Percentiles rank a stretch among this genome's conserved stretches.
phyloP scores from a whole-genome alignment of 1,284 basidiomycete species.

The Schizophyllum commune region DNA sequence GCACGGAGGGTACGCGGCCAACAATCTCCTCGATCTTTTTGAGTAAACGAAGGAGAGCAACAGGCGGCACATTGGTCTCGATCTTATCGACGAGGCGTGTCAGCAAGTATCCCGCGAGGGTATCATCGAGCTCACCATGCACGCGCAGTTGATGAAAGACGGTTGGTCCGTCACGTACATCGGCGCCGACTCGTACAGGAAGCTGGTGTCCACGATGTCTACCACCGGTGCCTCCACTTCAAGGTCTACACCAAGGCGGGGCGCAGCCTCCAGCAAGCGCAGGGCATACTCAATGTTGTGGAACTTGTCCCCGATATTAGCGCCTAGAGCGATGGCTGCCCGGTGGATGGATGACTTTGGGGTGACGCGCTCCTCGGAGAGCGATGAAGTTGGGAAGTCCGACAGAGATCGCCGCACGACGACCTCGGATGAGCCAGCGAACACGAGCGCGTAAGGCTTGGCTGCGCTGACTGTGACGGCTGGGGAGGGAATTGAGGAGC shows the following conservation, averaged over 20 bases:
- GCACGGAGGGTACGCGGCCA: conserved; percentile 76
- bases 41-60: conserved; percentile 54
- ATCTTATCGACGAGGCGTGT: conserved; percentile 36
- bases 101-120: neutral
- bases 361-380: neutral
- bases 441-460: conserved; percentile 74
- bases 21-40: conserved; percentile 74
- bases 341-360: conserved; percentile 17
- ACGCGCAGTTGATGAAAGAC: conserved; percentile 85
- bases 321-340: conserved; percentile 78
- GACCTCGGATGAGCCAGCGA: conserved; percentile 58
- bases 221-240: neutral
- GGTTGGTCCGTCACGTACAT: conserved; percentile 96
- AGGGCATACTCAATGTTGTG: conserved; percentile 79
- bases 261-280: conserved; percentile 44
- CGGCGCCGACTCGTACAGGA: conserved; percentile 89
- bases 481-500: conserved; percentile 13
- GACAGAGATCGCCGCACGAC: conserved; percentile 40
- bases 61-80: conserved; percentile 64
- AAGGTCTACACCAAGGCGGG: conserved; percentile 14
- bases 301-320: conserved; percentile 86
- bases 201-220: conserved; percentile 71
- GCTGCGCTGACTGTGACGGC: conserved; percentile 54
- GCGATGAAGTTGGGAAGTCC: conserved; percentile 22
- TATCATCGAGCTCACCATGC: conserved; percentile 50